Evolutionary conservation across 2,329 filamentous ascomycete genomes (phyloP).

Genomic region (Fusarium phyllophilum): DNA sequence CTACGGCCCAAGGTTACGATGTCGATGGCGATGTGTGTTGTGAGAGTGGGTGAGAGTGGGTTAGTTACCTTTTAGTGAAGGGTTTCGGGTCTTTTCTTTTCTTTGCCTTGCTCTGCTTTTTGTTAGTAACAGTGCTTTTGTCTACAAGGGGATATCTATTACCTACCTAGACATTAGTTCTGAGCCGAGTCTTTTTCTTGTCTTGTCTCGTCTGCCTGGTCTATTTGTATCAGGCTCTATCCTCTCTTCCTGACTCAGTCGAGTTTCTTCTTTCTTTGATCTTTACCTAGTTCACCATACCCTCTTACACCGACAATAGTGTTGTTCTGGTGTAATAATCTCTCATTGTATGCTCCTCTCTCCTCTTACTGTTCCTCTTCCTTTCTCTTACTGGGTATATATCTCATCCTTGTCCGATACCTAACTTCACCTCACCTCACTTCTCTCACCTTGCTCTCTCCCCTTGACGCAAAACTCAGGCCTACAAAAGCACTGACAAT

Average conservation of each 20-base stretch:
- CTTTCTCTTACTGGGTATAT: slow-evolving; percentile 19
- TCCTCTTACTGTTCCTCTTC: slow-evolving; percentile 5
- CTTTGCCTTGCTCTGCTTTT: neutral
- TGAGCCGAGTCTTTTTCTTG: neutral
- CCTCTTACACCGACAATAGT: slow-evolving; percentile 24
- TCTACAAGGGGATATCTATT: slow-evolving; percentile 26
- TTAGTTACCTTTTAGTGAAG: slow-evolving; percentile 5
- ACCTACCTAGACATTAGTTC: slow-evolving; percentile 14
- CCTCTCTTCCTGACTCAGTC: neutral
- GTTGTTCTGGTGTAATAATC: slow-evolving; percentile 7
- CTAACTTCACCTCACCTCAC: neutral
- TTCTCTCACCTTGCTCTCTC: neutral
- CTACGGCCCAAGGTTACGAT: slow-evolving; percentile 22
- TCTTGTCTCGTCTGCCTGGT: neutral
- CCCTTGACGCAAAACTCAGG: slow-evolving; percentile 28
- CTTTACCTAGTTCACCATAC: slow-evolving; percentile 14
- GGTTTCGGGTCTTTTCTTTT: slow-evolving; percentile 9
- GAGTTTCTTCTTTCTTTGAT: neutral
- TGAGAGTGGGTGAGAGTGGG: slow-evolving; percentile 23
- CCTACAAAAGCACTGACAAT: slow-evolving; percentile 32
- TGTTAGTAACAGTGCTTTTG: slow-evolving; percentile 10
- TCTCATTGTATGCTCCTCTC: slow-evolving; percentile 10
- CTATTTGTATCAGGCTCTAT: slow-evolving; percentile 30
- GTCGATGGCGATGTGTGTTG: slow-evolving; percentile 9
- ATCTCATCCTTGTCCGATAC: slow-evolving; percentile 35